These are phyloP conservation scores for Vaccinium vitisidaea DNA, from an alignment of 148 eudicot genomes.

Conservation along the genomic window DNA sequence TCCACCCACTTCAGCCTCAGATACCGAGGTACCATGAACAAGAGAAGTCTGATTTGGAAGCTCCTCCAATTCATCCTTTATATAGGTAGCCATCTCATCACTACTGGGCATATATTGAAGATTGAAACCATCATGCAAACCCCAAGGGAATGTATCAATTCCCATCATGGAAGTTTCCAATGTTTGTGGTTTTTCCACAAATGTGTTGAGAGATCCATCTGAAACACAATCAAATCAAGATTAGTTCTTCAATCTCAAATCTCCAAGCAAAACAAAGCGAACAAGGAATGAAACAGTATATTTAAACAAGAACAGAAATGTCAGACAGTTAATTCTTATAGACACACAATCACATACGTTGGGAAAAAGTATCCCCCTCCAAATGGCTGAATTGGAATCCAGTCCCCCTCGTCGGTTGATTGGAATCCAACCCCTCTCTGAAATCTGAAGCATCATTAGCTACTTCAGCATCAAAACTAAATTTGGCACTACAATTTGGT, in stretches of 20 bases:
- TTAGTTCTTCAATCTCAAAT: not conserved
- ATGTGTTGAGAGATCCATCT: conserved; percentile 19
- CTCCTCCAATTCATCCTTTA: conserved; percentile 24
- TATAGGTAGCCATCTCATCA: conserved; percentile 16
- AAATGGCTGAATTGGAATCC: conserved; percentile 3
- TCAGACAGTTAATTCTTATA: not conserved
- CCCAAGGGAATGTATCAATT: conserved; percentile 17
- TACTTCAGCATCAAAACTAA: conserved; percentile 23
- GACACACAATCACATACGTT: conserved; percentile 21
- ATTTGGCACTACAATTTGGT: conserved; percentile 1
- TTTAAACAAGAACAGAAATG: not conserved
- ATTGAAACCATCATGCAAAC: conserved; percentile 20
- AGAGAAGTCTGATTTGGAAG: conserved; percentile 26
- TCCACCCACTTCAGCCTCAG: conserved; percentile 25
- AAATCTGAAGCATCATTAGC: conserved; percentile 13
- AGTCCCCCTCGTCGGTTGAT: conserved; percentile 9
- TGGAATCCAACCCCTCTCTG: conserved; percentile 3
- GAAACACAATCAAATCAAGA: conserved; percentile 13
- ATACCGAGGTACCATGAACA: conserved; percentile 9
- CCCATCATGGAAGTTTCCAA: conserved; percentile 23
- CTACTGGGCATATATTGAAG: conserved; percentile 21
- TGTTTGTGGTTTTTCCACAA: conserved; percentile 16
- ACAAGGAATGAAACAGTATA: not conserved
- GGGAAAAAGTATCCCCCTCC: conserved; percentile 5
- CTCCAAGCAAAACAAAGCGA: not conserved